Evolutionary conservation across 192 early-diverging fungal species (phyloP), one percentile per base, ranked within the genome.

Genomic region (Coemansia sp.): DNA sequence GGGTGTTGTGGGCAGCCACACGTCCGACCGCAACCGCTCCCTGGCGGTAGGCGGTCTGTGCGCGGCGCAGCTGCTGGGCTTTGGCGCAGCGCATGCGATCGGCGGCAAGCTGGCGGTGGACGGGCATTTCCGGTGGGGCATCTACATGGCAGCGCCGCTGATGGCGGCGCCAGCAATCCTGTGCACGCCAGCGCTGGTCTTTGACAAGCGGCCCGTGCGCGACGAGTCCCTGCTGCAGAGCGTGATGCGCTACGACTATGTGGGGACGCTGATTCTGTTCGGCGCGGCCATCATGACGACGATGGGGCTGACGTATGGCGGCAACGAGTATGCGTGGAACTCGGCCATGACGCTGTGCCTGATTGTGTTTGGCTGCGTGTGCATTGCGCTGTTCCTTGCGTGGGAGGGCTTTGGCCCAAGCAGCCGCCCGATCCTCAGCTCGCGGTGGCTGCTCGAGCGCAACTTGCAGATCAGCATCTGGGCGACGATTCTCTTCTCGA

Each of bases 291-390:
- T 73, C 11, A 81, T 81, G 78, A 49, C 71, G 45, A 81, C 78
- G 18, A 66, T 58, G 34, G 80, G 75, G 15, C 41, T 71, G 59
- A 72, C 72, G 26, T 83, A 73, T 59, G 80, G 80, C 48, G 80
- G 80, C 62, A 83, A 83, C 63, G 80, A 83, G 75, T 71, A 77
- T 43, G 52, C 52, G 46, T 83, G 80, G 80, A 66, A 38, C 59
- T 71, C 80, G n/a, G 80, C 75, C 5, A 83, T 53, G 2, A 67
- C 67, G 12, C 41, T 83, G 45, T 83, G 80, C 51, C 68, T 83
- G 62, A 64, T 83, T 12, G 61, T 83, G 24, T 83, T 83, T 61
- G 80, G 80, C 26, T 46, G 39, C 39, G 71, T 83, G 23, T 52
- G 62, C 30, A 57, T 51, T 11, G 75, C 49, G 5, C 20, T 67